A percentile compares a stretch with the other conserved stretches of the same genome.
phyloP scores from a whole-genome alignment of 371 early-diverging fungal species.

The Mucor piriformis region DNA sequence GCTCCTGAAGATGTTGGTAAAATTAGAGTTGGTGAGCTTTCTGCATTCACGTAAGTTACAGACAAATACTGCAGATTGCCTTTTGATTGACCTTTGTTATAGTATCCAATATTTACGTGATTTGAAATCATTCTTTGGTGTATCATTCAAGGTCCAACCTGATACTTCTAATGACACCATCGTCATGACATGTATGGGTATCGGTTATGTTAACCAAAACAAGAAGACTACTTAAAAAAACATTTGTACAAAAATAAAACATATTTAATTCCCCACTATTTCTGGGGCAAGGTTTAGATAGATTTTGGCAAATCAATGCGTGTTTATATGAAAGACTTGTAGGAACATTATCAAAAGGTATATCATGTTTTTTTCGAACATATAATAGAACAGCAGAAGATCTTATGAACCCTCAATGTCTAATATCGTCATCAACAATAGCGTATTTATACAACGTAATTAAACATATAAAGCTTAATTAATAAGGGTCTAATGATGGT shows the following conservation, averaged over 20 bases:
- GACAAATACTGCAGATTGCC: neutral
- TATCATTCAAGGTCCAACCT: conserved; percentile 87
- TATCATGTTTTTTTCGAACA: too few species aligned
- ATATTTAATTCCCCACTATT: neutral
- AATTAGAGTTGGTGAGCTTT: conserved; percentile 82
- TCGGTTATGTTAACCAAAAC: conserved; percentile 87
- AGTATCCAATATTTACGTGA: conserved; percentile 91
- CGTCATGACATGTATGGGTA: conserved; percentile 87
- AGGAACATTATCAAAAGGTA: too few species aligned
- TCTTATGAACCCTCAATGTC: too few species aligned
- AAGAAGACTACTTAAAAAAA: conserved; percentile 74
- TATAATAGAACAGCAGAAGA: too few species aligned
- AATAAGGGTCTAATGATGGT: too few species aligned
- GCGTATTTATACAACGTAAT: too few species aligned
- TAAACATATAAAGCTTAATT: too few species aligned
- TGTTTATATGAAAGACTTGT: too few species aligned
- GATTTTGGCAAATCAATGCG: too few species aligned
- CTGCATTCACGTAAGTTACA: conserved; percentile 79
- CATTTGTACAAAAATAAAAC: conserved; percentile 16
- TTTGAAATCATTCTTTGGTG: conserved; percentile 84
- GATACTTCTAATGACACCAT: conserved; percentile 73
- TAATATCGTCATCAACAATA: too few species aligned
- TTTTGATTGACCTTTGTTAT: neutral
- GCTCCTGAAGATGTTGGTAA: conserved; percentile 94
- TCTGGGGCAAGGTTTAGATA: too few species aligned